Evolutionary conservation across 345 rosid species (phyloP).

Genomic region (Hevea brasiliensis): DNA sequence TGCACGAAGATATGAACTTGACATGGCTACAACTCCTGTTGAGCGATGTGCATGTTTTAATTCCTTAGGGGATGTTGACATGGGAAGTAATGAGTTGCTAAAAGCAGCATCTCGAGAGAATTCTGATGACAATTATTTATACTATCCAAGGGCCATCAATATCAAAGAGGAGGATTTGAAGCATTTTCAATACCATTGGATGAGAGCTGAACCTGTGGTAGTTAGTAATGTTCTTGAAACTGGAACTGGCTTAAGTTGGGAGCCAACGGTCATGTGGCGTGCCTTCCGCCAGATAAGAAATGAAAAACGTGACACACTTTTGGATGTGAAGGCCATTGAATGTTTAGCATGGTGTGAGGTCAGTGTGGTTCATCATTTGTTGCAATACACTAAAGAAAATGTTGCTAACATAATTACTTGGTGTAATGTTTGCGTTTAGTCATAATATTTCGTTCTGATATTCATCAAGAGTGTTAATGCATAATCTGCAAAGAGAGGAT

Average conservation of each 20-base stretch:
- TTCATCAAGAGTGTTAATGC: background rate
- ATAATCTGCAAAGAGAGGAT: background rate
- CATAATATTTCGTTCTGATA: background rate
- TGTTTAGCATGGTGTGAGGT: constrained; percentile 66
- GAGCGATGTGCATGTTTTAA: constrained; percentile 49
- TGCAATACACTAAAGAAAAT: background rate
- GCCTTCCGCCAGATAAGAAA: constrained; percentile 52
- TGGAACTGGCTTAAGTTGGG: constrained; percentile 77
- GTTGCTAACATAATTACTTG: background rate
- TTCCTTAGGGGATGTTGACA: constrained; percentile 33
- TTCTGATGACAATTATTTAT: constrained; percentile 58
- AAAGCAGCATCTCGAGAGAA: constrained; percentile 62
- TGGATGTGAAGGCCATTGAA: constrained; percentile 52
- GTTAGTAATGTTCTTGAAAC: constrained; percentile 58
- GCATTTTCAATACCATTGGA: constrained; percentile 82
- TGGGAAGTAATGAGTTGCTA: constrained; percentile 23
- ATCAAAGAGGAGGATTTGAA: constrained; percentile 38
- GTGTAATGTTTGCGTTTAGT: too few relatives aligned
- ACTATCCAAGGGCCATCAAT: constrained; percentile 50
- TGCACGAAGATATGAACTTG: constrained; percentile 4
- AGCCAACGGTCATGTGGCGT: constrained; percentile 82
- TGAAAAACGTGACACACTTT: constrained; percentile 35
- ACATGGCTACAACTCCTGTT: constrained; percentile 6
- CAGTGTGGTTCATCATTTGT: background rate
- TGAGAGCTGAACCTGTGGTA: constrained; percentile 70